Conservation (phyloP, 2,329 filamentous ascomycete species). For the Ophiostoma australiae region DNA sequence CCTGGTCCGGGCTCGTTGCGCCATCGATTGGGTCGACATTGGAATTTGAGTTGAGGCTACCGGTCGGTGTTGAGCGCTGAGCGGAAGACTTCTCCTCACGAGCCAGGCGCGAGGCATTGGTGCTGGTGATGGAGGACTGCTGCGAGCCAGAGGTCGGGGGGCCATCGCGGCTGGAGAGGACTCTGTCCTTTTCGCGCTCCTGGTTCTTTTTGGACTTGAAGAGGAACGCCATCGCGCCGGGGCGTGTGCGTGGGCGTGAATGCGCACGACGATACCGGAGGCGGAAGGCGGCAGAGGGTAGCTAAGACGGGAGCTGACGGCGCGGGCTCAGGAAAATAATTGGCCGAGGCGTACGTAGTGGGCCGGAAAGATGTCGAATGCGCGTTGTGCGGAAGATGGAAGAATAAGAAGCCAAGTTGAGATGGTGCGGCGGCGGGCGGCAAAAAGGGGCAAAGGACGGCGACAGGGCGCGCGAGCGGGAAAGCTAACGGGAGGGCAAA, state of each 20-base stretch:
- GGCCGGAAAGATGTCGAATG: neutral
- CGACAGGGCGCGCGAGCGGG: constrained; percentile 5
- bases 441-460: constrained; percentile 4
- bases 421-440: neutral
- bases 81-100: constrained; percentile 52
- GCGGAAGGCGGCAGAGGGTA: neutral
- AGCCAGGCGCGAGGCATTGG: constrained; percentile 42
- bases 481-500: constrained; percentile 13
- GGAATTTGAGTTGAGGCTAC: constrained; percentile 69
- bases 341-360: neutral
- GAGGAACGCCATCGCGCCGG: constrained; percentile 65
- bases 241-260: constrained; percentile 21
- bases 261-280: constrained; percentile 17
- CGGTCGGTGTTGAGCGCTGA: constrained; percentile 66
- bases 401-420: neutral
- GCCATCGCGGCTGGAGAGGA: constrained; percentile 52
- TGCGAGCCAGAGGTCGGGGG: constrained; percentile 40
- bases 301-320: neutral
- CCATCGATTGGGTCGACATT: constrained; percentile 52
- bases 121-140: constrained; percentile 45
- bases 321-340: neutral
- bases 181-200: constrained; percentile 57
- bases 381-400: neutral
- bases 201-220: constrained; percentile 76
- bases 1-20: constrained; percentile 59